Base-by-base conservation (phyloP, 75 land plant species). In the Azolla pinnata region DNA sequence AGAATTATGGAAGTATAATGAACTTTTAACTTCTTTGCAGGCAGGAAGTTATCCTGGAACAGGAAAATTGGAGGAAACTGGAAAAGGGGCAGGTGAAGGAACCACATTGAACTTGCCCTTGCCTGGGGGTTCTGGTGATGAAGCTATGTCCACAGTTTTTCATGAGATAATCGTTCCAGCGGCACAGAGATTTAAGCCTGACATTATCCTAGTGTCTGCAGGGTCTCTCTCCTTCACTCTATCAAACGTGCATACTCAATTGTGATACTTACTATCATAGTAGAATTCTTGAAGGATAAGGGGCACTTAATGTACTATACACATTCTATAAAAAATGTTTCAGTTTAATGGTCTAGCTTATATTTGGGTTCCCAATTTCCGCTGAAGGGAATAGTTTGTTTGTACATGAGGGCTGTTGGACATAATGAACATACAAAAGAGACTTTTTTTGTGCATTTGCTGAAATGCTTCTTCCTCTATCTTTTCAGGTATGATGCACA, bases 41-140 rank as follows among this genome's bases (percentile, higher is more conserved):
- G 79, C 64, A 59, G 97, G 97, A 45, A 88, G 93, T 60, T 92
- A 88, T 66, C 97, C 97, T 53, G 97, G 97, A 27, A 92, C 97
- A 38, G 97, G 97, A 44, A 92, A 85, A 68, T 65, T 92, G 38
- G 66, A 77, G 44, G 82, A 85, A 38, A 69, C 85, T 60, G 97
- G 97, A 44, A 60, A 58, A 46, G 95, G 97, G 31, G 64, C 64
- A 62, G 97, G 97, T 46, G 97, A 92, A 67, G 97, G 97, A 50
- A 55, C 88, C 47, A 92, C 84, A n/a, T 59, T 92, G 14, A 92
- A 92, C 63, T 52, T 92, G 33, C 97, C 97, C 38, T 61, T 92
- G 57, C 97, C 97, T 19, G 95, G 96, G 67, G 97, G 97, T 0
- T 85, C 95, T 19, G 97, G 97, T 46, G 84, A 92, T 61, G 57